Conservation (phyloP, 2,329 filamentous ascomycete genomes). For the Venturia carpophila region DNA sequence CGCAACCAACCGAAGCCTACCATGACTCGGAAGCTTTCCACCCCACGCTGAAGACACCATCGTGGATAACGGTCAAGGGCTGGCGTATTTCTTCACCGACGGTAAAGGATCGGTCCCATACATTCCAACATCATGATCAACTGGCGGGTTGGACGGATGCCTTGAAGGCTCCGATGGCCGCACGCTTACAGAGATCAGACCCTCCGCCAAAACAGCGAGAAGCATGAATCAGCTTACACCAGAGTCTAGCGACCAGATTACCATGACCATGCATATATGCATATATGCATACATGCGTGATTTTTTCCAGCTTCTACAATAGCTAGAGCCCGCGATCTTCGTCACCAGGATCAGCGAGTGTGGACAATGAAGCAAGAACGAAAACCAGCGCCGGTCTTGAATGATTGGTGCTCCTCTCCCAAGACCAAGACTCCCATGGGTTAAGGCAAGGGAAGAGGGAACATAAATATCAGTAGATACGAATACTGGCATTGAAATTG, state of each 20-base stretch:
- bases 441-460: constrained; percentile 7
- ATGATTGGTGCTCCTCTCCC: constrained; percentile 12
- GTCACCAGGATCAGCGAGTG: constrained; percentile 46
- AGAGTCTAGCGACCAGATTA: background rate
- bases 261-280: too few relatives aligned
- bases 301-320: constrained; percentile 37
- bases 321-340: constrained; percentile 51
- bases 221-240: background rate
- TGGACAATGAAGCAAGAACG: constrained; percentile 50
- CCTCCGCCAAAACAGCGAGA: background rate
- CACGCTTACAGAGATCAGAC: background rate
- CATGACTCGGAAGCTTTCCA: background rate
- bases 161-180: background rate
- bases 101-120: background rate
- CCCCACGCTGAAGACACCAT: background rate
- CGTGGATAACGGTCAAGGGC: too few relatives aligned
- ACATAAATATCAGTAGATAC: background rate
- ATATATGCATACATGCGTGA: background rate
- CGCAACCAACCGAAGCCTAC: background rate
- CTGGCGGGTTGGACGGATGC: background rate
- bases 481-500: background rate
- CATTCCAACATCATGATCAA: background rate
- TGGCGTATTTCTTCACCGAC: background rate
- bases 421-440: constrained; percentile 1
- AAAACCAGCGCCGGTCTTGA: background rate